Base-by-base conservation (phyloP, 2,329 filamentous ascomycete species). In the Aspergillus clavatus region DNA sequence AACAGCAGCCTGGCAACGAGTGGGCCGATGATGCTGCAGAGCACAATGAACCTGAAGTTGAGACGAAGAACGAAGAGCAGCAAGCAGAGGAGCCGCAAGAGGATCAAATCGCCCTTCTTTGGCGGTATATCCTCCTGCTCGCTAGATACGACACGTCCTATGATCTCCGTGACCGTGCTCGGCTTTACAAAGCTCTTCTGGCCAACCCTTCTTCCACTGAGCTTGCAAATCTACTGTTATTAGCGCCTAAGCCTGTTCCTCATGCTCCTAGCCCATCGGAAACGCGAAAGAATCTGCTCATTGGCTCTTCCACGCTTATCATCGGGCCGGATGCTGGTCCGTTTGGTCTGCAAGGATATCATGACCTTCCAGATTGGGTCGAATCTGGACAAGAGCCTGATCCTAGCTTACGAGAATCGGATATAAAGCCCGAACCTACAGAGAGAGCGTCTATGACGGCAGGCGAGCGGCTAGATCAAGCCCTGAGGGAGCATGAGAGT, bases 81-180 rank as follows among this genome's bases (percentile, higher is more conserved):
- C 60, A 61, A 6, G 57, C 61, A 6, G 69, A 66, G 26, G 50
- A 56, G 28, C 46, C 55, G 18, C 54, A 58, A 44, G 63, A 70
- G 28, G 74, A 95, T 56, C 81, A 86, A 0, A 83, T 95, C 42
- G 80, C 82, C 23, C 76, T 83, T 2, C 74, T 98, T 1, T 98
- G 89, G 83, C 80, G 85, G 23, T 95, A 98, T 58, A 81, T 87
- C 18, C 76, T 95, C 22, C 78, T 91, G 1, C 80, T 98, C 1
- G 87, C 87, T 24, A 83, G 93, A 49, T 98, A 97, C 66, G 93
- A 97, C 59, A 88, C 84, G 0, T 96, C 90, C 1, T 98, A 95
- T 67, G 90, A 97, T 61, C 81, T 98, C 3, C 88, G 93, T 52
- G 93, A 97, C 63, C 86, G 93, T 19, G 84, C 90, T 2, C 83